Base-by-base conservation (phyloP, 2,329 filamentous ascomycete species). In the Aspergillus neotritici region DNA sequence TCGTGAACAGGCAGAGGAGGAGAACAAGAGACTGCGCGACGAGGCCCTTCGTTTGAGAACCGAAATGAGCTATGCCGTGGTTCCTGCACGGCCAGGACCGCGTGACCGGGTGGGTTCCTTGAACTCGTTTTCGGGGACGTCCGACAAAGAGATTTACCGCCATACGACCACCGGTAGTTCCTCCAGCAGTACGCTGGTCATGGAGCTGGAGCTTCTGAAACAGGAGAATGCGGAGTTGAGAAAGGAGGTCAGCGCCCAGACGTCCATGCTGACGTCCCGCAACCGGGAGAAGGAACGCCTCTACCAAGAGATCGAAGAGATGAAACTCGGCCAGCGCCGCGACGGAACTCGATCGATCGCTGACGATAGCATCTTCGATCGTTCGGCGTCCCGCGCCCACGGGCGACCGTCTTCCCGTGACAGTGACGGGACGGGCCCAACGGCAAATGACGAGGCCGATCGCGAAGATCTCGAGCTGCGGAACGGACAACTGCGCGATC, bases 281-380 rank as follows among this genome's bases (percentile, higher is more conserved):
- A 96, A 96, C 60, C 85, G 89, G 17, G 93, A 98, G 62, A 94
- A 95, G 61, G 90, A 97, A 62, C 82, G 89, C 4, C 75, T 98
- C 7, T 94, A 97, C 64, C 88, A 95, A 61, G 91, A 98, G 63
- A 97, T 97, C 50, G 93, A 98, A 67, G 90, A 96, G 49, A 75
- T 98, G 49, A 98, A 97, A 68, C 81, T 97, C 56, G 82, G 86
- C 2, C 84, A 89, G 52, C 83, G 89, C 42, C 82, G 87, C 25
- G 85, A 80, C 49, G 65, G 64, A 41, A 77, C 53, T 59, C 69
- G 75, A 44, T 82, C 79, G 3, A 66, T 78, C 41, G 74, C 88
- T 1, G 82, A 91, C 5, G 93, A 97, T 61, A 95, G 89, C 62
- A 85, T 97, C 34, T 79, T 97, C 28, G 93, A 97, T 47, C 82